A percentile compares a stretch with the other conserved stretches of the same genome.
phyloP scores from a whole-genome alignment of 169 alveolate genomes.

The Babesia bigemina region DNA sequence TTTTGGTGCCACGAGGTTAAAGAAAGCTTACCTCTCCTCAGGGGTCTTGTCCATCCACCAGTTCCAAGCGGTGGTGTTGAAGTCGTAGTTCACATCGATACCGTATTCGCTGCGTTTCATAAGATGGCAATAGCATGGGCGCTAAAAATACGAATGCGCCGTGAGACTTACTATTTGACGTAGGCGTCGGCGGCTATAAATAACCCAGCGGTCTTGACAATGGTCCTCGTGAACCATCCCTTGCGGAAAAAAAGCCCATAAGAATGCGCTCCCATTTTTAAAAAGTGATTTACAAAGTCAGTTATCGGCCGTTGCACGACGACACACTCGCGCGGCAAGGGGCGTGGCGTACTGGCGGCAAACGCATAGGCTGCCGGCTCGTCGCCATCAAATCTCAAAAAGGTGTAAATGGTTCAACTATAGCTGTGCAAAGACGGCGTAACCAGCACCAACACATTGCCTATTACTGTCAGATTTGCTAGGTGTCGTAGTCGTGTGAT shows the following conservation, averaged over 20 bases:
- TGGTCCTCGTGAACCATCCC: slow-evolving; percentile 64
- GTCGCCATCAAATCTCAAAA: too few species aligned
- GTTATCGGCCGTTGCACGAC: too few species aligned
- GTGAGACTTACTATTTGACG: slow-evolving; percentile 50
- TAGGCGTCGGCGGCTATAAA: slow-evolving; percentile 57
- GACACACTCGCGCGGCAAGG: too few species aligned
- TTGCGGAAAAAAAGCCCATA: slow-evolving; percentile 59
- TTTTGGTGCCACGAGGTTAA: background rate
- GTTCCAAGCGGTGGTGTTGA: slow-evolving; percentile 49
- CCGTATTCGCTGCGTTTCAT: slow-evolving; percentile 55
- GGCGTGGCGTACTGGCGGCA: too few species aligned
- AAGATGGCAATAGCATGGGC: background rate
- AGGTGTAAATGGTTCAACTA: too few species aligned
- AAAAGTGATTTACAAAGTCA: background rate
- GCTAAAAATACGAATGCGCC: background rate
- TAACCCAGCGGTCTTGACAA: slow-evolving; percentile 34
- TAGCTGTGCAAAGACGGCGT: too few species aligned
- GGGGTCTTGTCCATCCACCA: slow-evolving; percentile 64
- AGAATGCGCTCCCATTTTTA: slow-evolving; percentile 38
- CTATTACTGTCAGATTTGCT: too few species aligned
- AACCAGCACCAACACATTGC: too few species aligned
- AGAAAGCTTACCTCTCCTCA: slow-evolving; percentile 25
- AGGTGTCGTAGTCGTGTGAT: background rate
- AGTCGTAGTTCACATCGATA: slow-evolving; percentile 33
- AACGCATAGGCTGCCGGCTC: too few species aligned